Evolutionary conservation across 2,329 filamentous ascomycete species (phyloP), one percentile per base, ranked within the genome.

Genomic region (Cryphonectria japonica): DNA sequence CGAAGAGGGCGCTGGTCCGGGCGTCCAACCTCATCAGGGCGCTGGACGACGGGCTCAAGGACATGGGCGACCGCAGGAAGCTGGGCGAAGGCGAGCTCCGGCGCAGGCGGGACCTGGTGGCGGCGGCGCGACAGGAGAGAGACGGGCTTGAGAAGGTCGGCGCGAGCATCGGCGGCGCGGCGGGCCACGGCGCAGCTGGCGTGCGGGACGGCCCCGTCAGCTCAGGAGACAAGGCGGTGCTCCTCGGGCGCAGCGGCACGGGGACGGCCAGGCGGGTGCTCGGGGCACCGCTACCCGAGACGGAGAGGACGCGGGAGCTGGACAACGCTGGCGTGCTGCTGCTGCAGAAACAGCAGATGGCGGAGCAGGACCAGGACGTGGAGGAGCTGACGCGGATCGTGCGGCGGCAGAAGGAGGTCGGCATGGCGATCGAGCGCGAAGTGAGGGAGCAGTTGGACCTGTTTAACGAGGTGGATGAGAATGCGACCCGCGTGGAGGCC

Each of bases 31-130:
- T 93, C 68, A 82, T 95, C 4, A 83, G 83, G 1, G 87, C 86
- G 66, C 83, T 95, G 43, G 88, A 91, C 6, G 88, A 92, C 50
- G 93, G 92, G 0, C 79, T 95, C 72, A 83, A 83, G 72, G 80
- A 81, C 41, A 86, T 91, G 78, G 84, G 86, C 74, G 87, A 89
- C 46, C 78, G 79, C 1, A 84, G 83, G 66, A 76, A 87, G 73
- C 78, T 95, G 0, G 92, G 92, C 3, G 91, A 93, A 2, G 93
- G 93, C 22, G 93, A 96, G 82, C 81, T 95, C 46, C 84, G 92
- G 61, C 83, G 93, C 8, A 83, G 93, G 66, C 85, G 88, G 70
- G 93, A 96, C 79, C 82, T 95, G 73, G 81, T 96, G 4, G 87
- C 87, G 0, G 86, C 89, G 16, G 91, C 91, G 8, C 85, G 88